Evolutionary conservation across 805 yeast species (phyloP), one percentile per base, ranked within the genome.

Genomic region (Blastobotrys muscicola): DNA sequence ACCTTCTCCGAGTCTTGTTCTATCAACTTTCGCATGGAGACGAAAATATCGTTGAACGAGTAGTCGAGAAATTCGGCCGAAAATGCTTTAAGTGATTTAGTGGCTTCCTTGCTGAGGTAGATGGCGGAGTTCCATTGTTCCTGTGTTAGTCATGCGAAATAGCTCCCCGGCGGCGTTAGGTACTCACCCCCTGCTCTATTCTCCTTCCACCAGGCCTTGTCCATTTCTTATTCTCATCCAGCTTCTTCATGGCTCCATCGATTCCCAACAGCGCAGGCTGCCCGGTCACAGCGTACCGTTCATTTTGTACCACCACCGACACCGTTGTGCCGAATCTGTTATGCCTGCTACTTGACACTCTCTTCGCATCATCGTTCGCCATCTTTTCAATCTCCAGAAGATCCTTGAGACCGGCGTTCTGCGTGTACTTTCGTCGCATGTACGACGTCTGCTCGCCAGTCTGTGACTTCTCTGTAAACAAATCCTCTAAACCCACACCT

Each of bases 251-350:
- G 0, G 87, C 67, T 37, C 75, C 70, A n/a, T 62, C 56, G 7
- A 71, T 69, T 36, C 71, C 67, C 8, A 68, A 52, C 3, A 82
- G 54, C 2, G 80, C 85, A 26, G 75, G 74, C 51, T 84, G 89
- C 2, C 94, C 92, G 2, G 92, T 72, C 1, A 86, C 72, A 4
- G 85, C 75, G 13, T 83, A 61, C 26, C 83, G 67, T 2, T 77
- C 68, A 42, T 79, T 78, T 16, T 72, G 70, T 13, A 81, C 75
- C 47, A 80, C 78, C 29, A 90, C 69, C 1, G 94, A 80, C 8
- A 87, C 61, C 49, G 89, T 66, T 0, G 97, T 80, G 0, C 98
- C 98, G 66, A 90, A 90, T 42, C 95, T 71, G 2, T 92, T 89
- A 58, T 90, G 98, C 38, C 98, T 72, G 1, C 85, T 71, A 1